Evolutionary conservation across 179 eudicot genomes (phyloP).

Genomic region (Spinacia oleracea): DNA sequence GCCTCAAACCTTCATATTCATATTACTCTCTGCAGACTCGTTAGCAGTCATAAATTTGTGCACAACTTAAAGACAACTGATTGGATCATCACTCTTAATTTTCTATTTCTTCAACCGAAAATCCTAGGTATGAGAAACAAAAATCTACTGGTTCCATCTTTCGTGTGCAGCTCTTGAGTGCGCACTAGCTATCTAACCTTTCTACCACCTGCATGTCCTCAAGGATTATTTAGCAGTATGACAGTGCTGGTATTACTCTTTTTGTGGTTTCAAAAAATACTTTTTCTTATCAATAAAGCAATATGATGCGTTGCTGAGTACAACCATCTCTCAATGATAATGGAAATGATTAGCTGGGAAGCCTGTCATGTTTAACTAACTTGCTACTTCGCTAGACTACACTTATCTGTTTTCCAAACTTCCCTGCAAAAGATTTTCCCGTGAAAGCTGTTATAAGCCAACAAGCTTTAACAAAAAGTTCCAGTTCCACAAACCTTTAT

Average conservation of each 20-base stretch:
- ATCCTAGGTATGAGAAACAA: background rate
- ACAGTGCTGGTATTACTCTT: background rate
- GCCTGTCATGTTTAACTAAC: conserved; percentile 6
- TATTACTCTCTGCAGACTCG: background rate
- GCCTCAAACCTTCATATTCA: background rate
- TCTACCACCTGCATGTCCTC: background rate
- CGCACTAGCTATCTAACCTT: background rate
- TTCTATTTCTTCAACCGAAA: background rate
- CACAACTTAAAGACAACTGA: background rate
- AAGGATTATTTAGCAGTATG: conserved; percentile 1
- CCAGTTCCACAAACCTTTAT: conserved; percentile 1
- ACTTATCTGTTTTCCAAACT: background rate
- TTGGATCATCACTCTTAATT: background rate
- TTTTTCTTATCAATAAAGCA: background rate
- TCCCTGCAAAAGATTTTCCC: background rate
- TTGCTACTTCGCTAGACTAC: background rate
- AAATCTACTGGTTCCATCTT: background rate
- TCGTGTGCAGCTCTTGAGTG: conserved; percentile 5
- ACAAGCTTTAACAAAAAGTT: background rate
- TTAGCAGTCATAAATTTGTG: conserved; percentile 10
- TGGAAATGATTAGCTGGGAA: background rate
- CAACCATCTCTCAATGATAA: background rate
- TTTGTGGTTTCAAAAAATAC: background rate
- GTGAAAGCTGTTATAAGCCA: background rate
- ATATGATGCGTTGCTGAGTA: background rate